Evolutionary conservation across 108 stramenopile genomes (phyloP).

Genomic region (Poteriospumella lacustris): DNA sequence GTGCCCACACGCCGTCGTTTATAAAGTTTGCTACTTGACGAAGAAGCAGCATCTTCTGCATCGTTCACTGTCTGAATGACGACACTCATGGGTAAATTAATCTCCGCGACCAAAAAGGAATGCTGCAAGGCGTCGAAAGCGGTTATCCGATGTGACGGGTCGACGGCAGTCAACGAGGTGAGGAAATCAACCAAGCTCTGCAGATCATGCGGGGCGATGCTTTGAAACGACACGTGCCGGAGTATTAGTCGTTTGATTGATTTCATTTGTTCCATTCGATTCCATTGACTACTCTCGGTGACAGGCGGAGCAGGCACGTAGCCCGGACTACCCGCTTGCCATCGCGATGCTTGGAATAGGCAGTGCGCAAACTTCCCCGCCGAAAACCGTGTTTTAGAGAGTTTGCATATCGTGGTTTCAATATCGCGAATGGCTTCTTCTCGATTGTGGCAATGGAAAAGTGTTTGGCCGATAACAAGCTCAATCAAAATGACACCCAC

Average conservation of each 20-base stretch:
- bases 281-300: not conserved
- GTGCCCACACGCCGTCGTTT: too few relatives aligned
- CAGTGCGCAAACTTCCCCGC: not conserved
- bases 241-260: not conserved
- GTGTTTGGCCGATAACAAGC: not conserved
- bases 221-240: not conserved
- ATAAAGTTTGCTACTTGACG: too few relatives aligned
- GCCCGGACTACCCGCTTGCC: not conserved
- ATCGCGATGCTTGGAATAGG: not conserved
- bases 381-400: not conserved
- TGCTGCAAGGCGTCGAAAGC: not conserved
- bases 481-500: slow-evolving; percentile 22
- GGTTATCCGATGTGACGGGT: not conserved
- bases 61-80: too few relatives aligned
- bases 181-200: not conserved
- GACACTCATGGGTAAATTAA: not conserved
- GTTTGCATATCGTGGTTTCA: not conserved
- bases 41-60: too few relatives aligned
- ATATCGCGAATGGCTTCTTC: not conserved
- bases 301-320: not conserved
- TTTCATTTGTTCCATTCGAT: not conserved
- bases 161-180: not conserved
- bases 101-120: not conserved
- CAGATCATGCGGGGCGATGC: not conserved
- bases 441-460: not conserved